Percentiles rank a stretch among this genome's conserved stretches.
phyloP scores from a whole-genome alignment of 2,329 filamentous ascomycete genomes.

The Fusarium irregulare region DNA sequence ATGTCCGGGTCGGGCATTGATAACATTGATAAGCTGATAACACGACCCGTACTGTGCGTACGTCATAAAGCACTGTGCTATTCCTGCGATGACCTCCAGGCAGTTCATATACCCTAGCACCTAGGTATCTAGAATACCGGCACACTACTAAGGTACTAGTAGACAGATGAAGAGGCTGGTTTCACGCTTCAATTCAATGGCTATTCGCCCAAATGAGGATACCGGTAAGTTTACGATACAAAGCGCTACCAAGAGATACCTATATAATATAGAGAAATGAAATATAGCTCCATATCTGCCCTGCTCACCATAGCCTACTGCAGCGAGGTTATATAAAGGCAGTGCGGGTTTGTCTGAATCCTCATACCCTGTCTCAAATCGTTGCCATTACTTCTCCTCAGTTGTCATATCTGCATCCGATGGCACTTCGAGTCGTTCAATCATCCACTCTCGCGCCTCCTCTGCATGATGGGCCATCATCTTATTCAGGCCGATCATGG shows the following conservation, averaged over 20 bases:
- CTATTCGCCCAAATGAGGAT: neutral
- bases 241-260: neutral
- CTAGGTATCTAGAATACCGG: neutral
- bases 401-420: slow-evolving; percentile 61
- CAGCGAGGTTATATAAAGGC: neutral
- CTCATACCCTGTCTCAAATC: neutral
- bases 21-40: slow-evolving; percentile 32
- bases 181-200: too few relatives aligned
- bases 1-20: slow-evolving; percentile 17
- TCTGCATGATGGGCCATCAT: slow-evolving; percentile 68
- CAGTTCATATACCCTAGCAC: neutral
- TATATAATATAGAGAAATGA: slow-evolving; percentile 13
- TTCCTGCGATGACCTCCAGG: neutral
- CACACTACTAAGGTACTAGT: neutral
- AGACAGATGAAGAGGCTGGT: neutral
- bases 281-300: neutral
- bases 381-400: slow-evolving; percentile 55
- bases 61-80: neutral
- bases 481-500: slow-evolving; percentile 59
- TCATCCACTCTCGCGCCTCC: slow-evolving; percentile 65
- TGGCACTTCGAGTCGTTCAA: slow-evolving; percentile 51
- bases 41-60: slow-evolving; percentile 3
- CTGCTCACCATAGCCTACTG: slow-evolving; percentile 3
- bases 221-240: neutral
- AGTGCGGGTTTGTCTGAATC: neutral